Percentiles rank a stretch among this genome's conserved stretches.
These are phyloP conservation scores for Trypanosoma theileri DNA, from an alignment of 208 protist genomes.

Conservation along the genomic window DNA sequence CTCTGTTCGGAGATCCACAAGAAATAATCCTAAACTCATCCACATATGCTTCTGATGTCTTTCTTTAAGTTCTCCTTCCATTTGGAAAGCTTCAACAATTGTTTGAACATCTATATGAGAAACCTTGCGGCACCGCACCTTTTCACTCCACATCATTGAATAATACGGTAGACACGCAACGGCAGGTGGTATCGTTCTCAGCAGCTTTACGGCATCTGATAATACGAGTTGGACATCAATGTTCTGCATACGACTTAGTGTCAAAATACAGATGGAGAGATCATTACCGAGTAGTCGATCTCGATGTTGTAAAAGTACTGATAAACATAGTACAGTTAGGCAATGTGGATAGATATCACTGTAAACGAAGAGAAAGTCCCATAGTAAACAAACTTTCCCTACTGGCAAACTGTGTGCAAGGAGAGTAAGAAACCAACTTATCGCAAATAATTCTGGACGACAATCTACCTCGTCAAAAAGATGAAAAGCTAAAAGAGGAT, in stretches of 20 bases:
- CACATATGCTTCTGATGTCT: constrained; percentile 1
- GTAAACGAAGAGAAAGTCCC: constrained; percentile 89
- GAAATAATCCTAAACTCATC: constrained; percentile 43
- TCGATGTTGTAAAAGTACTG: constrained; percentile 48
- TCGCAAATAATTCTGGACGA: constrained; percentile 92
- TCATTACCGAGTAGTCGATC: constrained; percentile 42
- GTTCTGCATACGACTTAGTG: constrained; percentile 34
- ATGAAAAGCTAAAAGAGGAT: constrained; percentile 90
- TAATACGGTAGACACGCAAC: constrained; percentile 3
- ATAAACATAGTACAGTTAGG: constrained; percentile 32
- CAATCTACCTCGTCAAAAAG: constrained; percentile 80
- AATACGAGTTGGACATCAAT: constrained; percentile 40
- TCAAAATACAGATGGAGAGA: constrained; percentile 45
- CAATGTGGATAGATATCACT: constrained; percentile 28
- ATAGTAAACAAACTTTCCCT: constrained; percentile 89
- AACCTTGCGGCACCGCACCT: not conserved
- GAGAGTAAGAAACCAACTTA: constrained; percentile 94
- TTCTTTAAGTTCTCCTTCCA: not conserved
- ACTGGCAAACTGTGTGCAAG: constrained; percentile 86
- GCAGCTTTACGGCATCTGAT: constrained; percentile 35
- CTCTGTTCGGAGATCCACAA: constrained; percentile 49
- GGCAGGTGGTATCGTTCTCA: constrained; percentile 37
- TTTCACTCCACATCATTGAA: constrained; percentile 1
- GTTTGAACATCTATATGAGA: constrained; percentile 14
- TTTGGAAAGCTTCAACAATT: constrained; percentile 22